These are phyloP conservation scores for Mucor sp. DNA, from an alignment of 371 early-diverging fungal species.

Conservation along the genomic window DNA sequence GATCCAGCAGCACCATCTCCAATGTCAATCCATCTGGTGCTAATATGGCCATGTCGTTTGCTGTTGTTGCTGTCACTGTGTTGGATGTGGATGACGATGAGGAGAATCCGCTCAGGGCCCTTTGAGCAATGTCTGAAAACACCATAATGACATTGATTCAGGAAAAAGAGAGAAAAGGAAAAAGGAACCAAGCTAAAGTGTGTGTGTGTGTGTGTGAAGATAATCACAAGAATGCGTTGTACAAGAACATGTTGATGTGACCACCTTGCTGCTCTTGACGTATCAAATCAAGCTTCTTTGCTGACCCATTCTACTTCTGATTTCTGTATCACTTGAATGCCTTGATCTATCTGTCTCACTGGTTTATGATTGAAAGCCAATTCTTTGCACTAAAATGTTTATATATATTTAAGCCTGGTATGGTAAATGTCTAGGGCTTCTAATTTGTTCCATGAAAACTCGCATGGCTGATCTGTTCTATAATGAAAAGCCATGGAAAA, in stretches of 20 bases:
- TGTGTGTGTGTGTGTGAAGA: neutral
- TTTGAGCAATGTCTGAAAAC: conserved; percentile 18
- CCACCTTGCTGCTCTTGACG: neutral
- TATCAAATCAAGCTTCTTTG: neutral
- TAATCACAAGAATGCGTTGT: neutral
- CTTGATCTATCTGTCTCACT: neutral
- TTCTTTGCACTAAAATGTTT: neutral
- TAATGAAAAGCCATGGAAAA: neutral
- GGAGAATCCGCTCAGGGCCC: conserved; percentile 6
- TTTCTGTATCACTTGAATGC: neutral
- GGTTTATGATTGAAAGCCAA: neutral
- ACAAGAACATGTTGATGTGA: conserved; percentile 4
- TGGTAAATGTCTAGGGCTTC: neutral
- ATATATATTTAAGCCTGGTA: neutral
- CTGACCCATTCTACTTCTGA: neutral
- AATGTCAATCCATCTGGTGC: conserved; percentile 36
- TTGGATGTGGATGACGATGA: neutral
- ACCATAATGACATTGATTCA: conserved; percentile 5
- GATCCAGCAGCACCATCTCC: conserved; percentile 37
- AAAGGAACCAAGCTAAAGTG: neutral
- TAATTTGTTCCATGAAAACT: neutral
- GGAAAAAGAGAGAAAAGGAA: neutral
- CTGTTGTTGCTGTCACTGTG: neutral
- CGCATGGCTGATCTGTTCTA: neutral
- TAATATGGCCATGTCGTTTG: neutral